Conservation (phyloP, 208 protist species). For the Leishmania arabica region DNA sequence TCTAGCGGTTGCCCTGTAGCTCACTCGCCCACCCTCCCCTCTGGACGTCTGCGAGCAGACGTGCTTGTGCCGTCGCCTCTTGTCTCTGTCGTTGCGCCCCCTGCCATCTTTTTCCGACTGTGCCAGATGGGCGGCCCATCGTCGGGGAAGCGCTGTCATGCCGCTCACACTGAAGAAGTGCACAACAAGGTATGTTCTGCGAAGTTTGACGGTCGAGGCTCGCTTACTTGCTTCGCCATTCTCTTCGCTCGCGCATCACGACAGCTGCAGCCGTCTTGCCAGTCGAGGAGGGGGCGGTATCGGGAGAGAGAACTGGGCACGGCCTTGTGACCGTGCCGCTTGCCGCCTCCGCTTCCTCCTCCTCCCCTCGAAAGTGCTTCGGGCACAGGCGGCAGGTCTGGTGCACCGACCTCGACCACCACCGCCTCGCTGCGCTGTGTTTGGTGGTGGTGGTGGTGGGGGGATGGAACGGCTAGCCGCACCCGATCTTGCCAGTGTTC, state of each 20-base stretch:
- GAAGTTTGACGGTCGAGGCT: background rate
- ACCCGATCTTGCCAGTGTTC: background rate
- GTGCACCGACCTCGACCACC: background rate
- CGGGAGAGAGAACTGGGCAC: background rate
- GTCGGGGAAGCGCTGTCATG: background rate
- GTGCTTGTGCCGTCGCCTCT: background rate
- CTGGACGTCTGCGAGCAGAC: background rate
- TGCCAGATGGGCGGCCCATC: background rate
- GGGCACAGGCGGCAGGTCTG: background rate
- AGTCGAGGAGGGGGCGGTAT: background rate
- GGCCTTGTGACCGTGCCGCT: background rate
- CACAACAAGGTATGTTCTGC: background rate
- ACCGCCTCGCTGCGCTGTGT: background rate
- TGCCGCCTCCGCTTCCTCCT: background rate
- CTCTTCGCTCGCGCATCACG: background rate
- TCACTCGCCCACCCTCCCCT: background rate
- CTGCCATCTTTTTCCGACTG: background rate
- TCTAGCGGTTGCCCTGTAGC: background rate
- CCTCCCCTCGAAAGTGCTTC: background rate
- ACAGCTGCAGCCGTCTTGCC: background rate
- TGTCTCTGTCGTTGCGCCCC: background rate
- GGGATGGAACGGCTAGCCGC: background rate
- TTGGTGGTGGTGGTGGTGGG: background rate
- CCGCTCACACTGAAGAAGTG: background rate
- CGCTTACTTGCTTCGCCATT: background rate